A percentile compares a stretch with the other conserved stretches of the same genome.
Conservation (phyloP, 176 grass and related monocot genomes). For the Pontederia crassipes region DNA sequence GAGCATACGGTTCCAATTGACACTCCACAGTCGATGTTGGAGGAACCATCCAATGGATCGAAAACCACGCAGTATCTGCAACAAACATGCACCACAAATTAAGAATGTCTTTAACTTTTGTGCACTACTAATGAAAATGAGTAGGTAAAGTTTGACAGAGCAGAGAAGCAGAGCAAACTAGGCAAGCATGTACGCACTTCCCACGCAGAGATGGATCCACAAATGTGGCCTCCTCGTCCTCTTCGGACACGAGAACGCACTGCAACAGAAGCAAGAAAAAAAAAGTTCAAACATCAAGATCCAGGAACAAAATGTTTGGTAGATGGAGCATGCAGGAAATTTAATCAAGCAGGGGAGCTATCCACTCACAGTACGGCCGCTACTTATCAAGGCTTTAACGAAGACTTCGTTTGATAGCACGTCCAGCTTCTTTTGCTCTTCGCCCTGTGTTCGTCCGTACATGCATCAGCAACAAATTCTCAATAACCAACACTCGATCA, state of each 20-base stretch:
- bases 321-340: neutral
- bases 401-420: slow-evolving; percentile 93
- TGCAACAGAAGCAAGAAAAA: slow-evolving; percentile 13
- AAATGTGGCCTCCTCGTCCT: slow-evolving; percentile 87
- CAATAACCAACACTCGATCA: too few relatives aligned
- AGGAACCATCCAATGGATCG: slow-evolving; percentile 90
- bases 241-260: slow-evolving; percentile 89
- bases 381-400: slow-evolving; percentile 83
- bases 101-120: neutral
- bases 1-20: slow-evolving; percentile 80
- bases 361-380: slow-evolving; percentile 61
- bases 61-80: slow-evolving; percentile 76
- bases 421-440: slow-evolving; percentile 99
- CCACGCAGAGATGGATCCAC: slow-evolving; percentile 65
- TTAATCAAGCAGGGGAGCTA: neutral
- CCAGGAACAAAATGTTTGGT: neutral
- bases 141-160: too few relatives aligned
- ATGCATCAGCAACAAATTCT: slow-evolving; percentile 2
- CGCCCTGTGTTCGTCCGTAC: slow-evolving; percentile 43
- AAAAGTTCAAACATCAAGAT: too few relatives aligned
- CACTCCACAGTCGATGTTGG: slow-evolving; percentile 93
- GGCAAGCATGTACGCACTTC: slow-evolving; percentile 32
- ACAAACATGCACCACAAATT: neutral
- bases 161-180: too few relatives aligned
- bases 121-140: neutral